Base-by-base conservation (phyloP, 2,329 filamentous ascomycete genomes). In the Cladosporium sp. region DNA sequence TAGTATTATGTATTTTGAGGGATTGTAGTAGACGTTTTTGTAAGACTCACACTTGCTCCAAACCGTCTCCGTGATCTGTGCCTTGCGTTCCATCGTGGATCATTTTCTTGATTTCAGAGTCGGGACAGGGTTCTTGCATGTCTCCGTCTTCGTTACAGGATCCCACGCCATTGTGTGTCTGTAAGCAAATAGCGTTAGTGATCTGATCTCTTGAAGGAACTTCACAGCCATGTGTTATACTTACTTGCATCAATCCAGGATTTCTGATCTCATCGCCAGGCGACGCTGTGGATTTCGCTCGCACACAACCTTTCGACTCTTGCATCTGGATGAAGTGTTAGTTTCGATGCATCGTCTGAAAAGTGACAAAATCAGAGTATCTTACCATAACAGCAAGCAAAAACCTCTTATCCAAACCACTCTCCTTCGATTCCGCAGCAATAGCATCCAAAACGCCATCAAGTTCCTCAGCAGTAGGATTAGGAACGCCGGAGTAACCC, bases 21-120 rank as follows among this genome's bases (percentile, higher is more conserved):
- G 22, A 9, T 5, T 27, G n/a, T n/a, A n/a, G n/a, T n/a, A 9
- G 22, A 4, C 9, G 22, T 5, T 27, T 4, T 4, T 7, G 15
- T 35, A 7, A n/a, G n/a, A 47, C 43, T 47, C 30, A 48, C 36
- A 62, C 64, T 53, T 73, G 69, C 33, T 63, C 62, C 12, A 78
- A 62, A 1, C 73, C 75, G 19, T 72, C 69, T 4, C 71, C 72
- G 15, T 62, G 58, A 4, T 62, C 49, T 7, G 73, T 72, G 27
- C 74, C 74, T 4, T 57, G 55, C 2, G 67, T 62, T 20, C 75
- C 76, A 32, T 78, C 74, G 3, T 56, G 43, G 29, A 74, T 65
- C 71, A 73, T 73, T 36, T 64, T 61, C 3, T 53, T 52, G 51
- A 73, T 72, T n/a, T 59, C 61, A 15, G 55, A 55, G 13, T 53